phyloP scores from a whole-genome alignment of 2,329 filamentous ascomycete species.

The Fusarium paranaense region DNA sequence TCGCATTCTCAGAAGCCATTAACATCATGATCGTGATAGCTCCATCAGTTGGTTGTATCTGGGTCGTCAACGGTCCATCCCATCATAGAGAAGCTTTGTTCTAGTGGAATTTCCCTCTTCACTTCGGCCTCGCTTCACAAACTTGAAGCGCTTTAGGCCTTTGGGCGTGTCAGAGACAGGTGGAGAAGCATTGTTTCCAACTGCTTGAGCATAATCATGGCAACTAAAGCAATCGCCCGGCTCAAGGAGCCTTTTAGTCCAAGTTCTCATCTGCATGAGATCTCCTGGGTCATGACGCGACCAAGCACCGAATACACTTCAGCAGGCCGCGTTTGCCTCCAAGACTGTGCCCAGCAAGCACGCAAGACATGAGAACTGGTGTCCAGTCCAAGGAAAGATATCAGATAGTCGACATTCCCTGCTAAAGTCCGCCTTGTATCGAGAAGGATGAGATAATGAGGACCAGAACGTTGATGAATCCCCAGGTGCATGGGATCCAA shows the following conservation, averaged over 20 bases:
- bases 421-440: constrained; percentile 87
- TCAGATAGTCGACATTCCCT: background rate
- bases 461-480: constrained; percentile 83
- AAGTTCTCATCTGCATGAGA: background rate
- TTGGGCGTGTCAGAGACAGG: background rate
- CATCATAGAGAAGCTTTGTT: background rate
- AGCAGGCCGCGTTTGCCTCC: background rate
- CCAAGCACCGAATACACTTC: background rate
- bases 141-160: background rate
- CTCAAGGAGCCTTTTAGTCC: background rate
- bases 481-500: constrained; percentile 93
- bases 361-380: background rate
- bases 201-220: background rate
- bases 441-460: constrained; percentile 90
- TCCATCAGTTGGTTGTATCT: background rate
- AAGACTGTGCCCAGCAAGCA: background rate
- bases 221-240: background rate
- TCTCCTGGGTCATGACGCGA: background rate
- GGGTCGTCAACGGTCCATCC: background rate
- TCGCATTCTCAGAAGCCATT: background rate
- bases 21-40: background rate
- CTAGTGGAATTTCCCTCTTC: background rate
- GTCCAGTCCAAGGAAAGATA: background rate
- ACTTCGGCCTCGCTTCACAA: background rate
- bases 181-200: background rate